Evolutionary conservation across 192 early-diverging fungal species (phyloP), one percentile per base, ranked within the genome.

Genomic region (Backusella liffmaniae): DNA sequence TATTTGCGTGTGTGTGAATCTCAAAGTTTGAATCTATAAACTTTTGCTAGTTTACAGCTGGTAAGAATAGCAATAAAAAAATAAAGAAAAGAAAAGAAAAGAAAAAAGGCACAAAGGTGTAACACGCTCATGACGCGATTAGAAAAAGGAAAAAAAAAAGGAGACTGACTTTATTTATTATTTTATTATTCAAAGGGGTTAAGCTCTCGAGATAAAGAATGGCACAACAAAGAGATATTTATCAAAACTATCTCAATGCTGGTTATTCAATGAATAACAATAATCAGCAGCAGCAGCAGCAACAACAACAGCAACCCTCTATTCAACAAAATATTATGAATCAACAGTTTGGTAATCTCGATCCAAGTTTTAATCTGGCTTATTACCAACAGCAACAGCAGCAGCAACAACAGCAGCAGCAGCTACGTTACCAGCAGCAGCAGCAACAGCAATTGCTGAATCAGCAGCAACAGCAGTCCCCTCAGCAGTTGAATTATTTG

Each of bases 221-320:
- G 67, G 67, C 67, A 23, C 67, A 68, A 39, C 67, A 68, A 68
- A n/a, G 67, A 68, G 67, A 68, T 68, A 21, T 18, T 9, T 68
- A 36, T 39, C 67, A 68, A 39, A 68, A 68, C 35, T 68, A 36
- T 36, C 32, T 68, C n/a, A 68, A 39, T 26, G 32, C 34, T 36
- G 34, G 34, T 68, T 68, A 68, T 68, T 39, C 67, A 1, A 12
- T 68, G n/a, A 68, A 68, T 68, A 68, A 36, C 35, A 34, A 18
- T 34, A 68, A 39, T 8, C 66, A 67, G n/a, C 66, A 34, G 23
- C 66, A 67, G 34, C 67, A 68, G n/a, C 67, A 34, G 21, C 67
- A 68, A 18, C 67, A 68, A 4, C 67, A 34, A 39, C 67, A 68
- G 18, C 66, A 67, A 16, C 32, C 16, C 66, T 6, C 15, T 18